phyloP scores from a whole-genome alignment of 352 stramenopile genomes.

The Globisporangium camurandrum region DNA sequence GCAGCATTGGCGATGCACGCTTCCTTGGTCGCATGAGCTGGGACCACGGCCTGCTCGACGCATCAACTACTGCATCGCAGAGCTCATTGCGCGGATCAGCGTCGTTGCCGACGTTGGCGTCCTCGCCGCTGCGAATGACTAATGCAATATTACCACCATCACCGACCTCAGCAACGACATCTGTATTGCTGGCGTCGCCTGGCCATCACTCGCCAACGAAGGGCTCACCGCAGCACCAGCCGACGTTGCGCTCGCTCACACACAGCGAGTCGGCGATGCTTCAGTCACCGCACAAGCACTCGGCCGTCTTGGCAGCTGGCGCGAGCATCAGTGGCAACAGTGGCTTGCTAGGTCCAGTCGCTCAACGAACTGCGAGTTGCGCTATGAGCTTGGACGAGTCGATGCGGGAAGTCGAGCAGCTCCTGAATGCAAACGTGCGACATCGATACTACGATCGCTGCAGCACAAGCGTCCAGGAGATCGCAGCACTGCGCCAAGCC shows the following conservation, averaged over 20 bases:
- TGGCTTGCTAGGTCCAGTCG: neutral
- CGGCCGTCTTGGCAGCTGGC: neutral
- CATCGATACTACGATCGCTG: constrained; percentile 10
- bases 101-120: neutral
- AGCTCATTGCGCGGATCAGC: constrained; percentile 2
- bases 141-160: neutral
- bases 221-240: neutral
- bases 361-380: neutral
- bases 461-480: constrained; percentile 10
- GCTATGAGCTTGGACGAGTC: constrained; percentile 31
- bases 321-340: neutral
- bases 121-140: no score
- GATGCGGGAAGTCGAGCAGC: constrained; percentile 39
- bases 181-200: neutral
- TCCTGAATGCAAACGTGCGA: constrained; percentile 32
- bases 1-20: neutral
- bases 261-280: neutral
- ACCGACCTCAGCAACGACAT: neutral
- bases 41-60: constrained; percentile 42
- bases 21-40: constrained; percentile 52
- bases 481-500: constrained; percentile 14
- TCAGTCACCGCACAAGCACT: constrained; percentile 4
- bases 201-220: neutral
- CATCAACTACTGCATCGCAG: neutral
- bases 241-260: neutral